phyloP scores from a whole-genome alignment of 495 filamentous ascomycete species.

The Tuber borchii region DNA sequence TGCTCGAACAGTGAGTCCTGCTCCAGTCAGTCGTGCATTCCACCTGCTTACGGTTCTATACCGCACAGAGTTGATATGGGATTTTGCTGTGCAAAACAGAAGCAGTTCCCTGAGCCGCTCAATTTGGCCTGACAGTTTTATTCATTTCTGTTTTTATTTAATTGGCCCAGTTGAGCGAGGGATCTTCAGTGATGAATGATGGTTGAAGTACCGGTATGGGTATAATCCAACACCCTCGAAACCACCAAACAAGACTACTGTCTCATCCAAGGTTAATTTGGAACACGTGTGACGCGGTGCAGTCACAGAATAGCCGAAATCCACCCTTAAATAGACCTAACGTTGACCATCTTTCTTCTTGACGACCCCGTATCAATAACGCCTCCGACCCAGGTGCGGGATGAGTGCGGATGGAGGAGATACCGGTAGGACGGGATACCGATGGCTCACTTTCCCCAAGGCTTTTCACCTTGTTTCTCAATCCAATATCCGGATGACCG shows the following conservation, averaged over 20 bases:
- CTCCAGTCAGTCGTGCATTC: not conserved
- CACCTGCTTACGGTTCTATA: not conserved
- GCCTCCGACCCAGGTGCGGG: not conserved
- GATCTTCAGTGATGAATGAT: not conserved
- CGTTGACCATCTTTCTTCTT: not conserved
- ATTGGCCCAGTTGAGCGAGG: not conserved
- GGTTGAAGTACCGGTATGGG: not conserved
- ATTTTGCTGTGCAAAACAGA: not conserved
- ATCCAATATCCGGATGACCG: not conserved
- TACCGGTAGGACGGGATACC: not conserved
- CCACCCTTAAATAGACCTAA: not conserved
- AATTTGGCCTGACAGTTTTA: not conserved
- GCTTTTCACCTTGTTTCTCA: not conserved
- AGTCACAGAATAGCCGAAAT: slow-evolving; percentile 10
- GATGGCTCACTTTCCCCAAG: not conserved
- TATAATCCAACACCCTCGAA: not conserved
- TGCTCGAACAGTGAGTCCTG: not conserved
- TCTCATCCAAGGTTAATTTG: slow-evolving; percentile 23
- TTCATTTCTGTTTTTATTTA: not conserved
- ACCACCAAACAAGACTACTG: slow-evolving; percentile 11
- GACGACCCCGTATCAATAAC: not conserved
- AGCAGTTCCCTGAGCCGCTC: slow-evolving; percentile 1
- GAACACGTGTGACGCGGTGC: slow-evolving; percentile 31
- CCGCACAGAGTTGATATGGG: not conserved
- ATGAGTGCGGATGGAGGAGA: not conserved